Base-by-base conservation (phyloP, 2,329 filamentous ascomycete genomes). In the Orbilia oligospora region DNA sequence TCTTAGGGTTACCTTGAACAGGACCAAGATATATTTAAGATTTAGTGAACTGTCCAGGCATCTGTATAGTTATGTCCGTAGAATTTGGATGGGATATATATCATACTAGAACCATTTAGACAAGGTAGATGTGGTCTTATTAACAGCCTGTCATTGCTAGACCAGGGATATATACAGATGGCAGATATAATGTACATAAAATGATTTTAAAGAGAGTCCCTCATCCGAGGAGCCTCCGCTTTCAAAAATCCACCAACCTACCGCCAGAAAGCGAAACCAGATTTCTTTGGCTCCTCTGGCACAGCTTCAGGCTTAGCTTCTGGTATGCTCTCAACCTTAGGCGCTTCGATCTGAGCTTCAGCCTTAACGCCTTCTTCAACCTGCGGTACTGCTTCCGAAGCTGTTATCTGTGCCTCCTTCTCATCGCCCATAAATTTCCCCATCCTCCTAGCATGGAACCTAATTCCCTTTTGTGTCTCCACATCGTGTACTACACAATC, bases 401-500 rank as follows among this genome's bases (percentile, higher is more conserved):
- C 36, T 20, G 8, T n/a, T 14, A 49, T 24, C 55, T 63, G 41
- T 48, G 3, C 44, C 38, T 33, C 51, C 9, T 9, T 18, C 38
- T 33, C 53, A 6, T 44, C 66, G 18, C 49, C 5, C 27, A 41
- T 66, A 71, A 76, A 71, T 30, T 22, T 71, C 3, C 73, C 73
- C 73, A 77, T 71, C 46, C 67, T 71, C 33, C 73, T 71, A 14
- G 73, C 73, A 8, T 63, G 20, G 24, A 56, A 77, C 22, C 66
- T 65, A n/a, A 41, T 30, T 5, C 44, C 63, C 53, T 65, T 49
- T 33, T 68, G 55, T 22, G 73, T 68, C 33, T 77, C 73, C 9
- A 77, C 61, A 20, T 83, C 82, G 80, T 85, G 84, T 24, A 82
- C 76, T 5, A 85, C 84, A 30, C 82, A 82, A 8, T 81, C 80